A percentile compares a stretch with the other conserved stretches of the same genome.
Evolutionary conservation across 306 rosid genomes (phyloP).

Genomic region (Argentina anserina): DNA sequence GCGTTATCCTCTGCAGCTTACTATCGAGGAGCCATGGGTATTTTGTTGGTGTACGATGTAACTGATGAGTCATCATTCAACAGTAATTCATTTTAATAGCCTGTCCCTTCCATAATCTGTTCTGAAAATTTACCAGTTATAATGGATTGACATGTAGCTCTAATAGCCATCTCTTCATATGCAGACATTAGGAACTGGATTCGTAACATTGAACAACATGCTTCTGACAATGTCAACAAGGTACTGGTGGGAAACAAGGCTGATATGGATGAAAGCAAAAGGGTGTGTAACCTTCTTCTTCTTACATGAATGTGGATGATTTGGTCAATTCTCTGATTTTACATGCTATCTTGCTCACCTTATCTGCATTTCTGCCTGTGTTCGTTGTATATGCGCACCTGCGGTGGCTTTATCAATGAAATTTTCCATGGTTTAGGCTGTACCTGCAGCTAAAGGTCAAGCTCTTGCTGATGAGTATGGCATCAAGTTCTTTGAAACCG

Average conservation of each 20-base stretch:
- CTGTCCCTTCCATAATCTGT: constrained; percentile 1
- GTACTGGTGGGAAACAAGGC: constrained; percentile 83
- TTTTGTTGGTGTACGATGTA: constrained; percentile 80
- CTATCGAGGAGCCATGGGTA: constrained; percentile 91
- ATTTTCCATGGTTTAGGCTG: constrained; percentile 47
- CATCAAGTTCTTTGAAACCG: constrained; percentile 82
- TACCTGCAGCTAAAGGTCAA: constrained; percentile 81
- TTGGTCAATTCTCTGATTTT: not conserved
- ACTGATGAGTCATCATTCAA: constrained; percentile 82
- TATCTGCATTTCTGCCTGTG: not conserved
- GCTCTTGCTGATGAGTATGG: constrained; percentile 94
- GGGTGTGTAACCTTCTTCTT: constrained; percentile 39
- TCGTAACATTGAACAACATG: constrained; percentile 83
- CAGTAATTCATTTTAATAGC: constrained; percentile 35
- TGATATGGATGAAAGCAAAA: constrained; percentile 85
- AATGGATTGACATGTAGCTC: not conserved
- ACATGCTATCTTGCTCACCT: not conserved
- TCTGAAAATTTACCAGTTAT: not conserved
- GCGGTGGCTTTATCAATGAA: not conserved
- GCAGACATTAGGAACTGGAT: constrained; percentile 86
- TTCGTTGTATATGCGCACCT: not conserved
- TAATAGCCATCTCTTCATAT: constrained; percentile 18
- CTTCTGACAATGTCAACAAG: constrained; percentile 79
- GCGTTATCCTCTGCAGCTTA: constrained; percentile 56
- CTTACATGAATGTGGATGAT: not conserved